Evolutionary conservation across 2,329 filamentous ascomycete species (phyloP), one percentile per base, ranked within the genome.

Genomic region (Coniochaeta hoffmannii): DNA sequence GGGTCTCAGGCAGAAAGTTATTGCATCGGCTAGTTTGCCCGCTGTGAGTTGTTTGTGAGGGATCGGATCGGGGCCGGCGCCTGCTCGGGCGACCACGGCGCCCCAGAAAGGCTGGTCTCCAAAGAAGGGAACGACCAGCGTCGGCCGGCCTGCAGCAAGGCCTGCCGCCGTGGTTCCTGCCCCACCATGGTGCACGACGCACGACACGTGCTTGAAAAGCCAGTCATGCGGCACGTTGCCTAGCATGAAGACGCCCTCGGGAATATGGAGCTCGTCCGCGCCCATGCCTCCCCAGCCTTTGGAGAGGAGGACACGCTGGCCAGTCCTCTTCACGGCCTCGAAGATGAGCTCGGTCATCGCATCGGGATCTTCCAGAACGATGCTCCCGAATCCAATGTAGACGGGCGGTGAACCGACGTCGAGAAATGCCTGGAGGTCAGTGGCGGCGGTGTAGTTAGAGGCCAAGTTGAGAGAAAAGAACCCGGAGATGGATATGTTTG

Each of bases 251-350:
- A 95, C 83, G 3, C 84, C 83, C 2, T 90, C 83, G 0, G 89
- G 89, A 17, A 90, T 70, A 1, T 79, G 80, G 4, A 88, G 66
- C 31, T 83, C 76, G 62, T 90, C 87, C 0, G 82, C 87, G 31
- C 90, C 90, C 8, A 96, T 76, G 0, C 90, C 90, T 51, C 90
- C 90, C 91, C 90, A 96, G 15, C 90, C 91, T 65, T 93, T 91
- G 0, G 89, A 93, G 1, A 96, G 86, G 1, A 96, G 73, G 1
- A 89, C 90, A 56, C 90, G 79, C n/a, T 88, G 79, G 1, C 88
- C 87, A 0, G 85, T 78, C 12, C 78, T 76, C 53, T 76, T 73
- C 2, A 90, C 76, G 1, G 88, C 88, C 12, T 88, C 83, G 55
- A 92, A 88, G 10, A 93, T 87, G 57, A 86, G 77, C 19, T 77